These are phyloP conservation scores for Priceomyces carsonii DNA, from an alignment of 805 yeast genomes.

Conservation along the genomic window DNA sequence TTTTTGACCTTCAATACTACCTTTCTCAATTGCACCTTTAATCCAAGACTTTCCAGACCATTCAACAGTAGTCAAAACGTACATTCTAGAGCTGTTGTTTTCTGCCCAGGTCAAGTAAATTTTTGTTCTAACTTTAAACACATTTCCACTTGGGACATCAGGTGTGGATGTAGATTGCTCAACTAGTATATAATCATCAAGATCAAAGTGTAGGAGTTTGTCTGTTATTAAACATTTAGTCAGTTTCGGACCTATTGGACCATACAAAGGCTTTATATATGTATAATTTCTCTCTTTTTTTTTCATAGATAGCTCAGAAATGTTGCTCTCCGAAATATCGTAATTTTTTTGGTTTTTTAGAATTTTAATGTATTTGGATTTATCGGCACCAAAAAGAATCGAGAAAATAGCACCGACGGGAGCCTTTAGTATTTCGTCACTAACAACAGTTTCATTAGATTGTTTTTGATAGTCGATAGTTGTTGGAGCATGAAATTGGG, in stretches of 20 bases:
- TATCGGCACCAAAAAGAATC: conserved; percentile 64
- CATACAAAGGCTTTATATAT: conserved; percentile 64
- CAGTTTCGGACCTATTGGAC: conserved; percentile 76
- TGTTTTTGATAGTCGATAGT: conserved; percentile 43
- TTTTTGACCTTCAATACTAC: conserved; percentile 71
- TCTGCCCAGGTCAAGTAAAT: conserved; percentile 64
- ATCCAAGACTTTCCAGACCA: conserved; percentile 84
- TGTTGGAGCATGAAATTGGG: conserved; percentile 52
- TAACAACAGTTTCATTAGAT: conserved; percentile 54
- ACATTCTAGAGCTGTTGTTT: conserved; percentile 52
- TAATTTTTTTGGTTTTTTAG: conserved; percentile 64
- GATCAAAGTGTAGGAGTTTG: conserved; percentile 52
- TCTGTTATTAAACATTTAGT: conserved; percentile 68
- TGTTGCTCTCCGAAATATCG: conserved; percentile 50
- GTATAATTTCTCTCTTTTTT: conserved; percentile 48
- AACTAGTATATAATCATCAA: conserved; percentile 47
- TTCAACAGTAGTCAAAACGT: conserved; percentile 55
- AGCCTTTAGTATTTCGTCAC: conserved; percentile 54
- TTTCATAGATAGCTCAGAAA: conserved; percentile 28
- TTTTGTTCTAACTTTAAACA: conserved; percentile 62
- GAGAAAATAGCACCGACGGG: conserved; percentile 65
- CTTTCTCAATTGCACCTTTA: conserved; percentile 72
- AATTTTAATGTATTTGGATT: conserved; percentile 42
- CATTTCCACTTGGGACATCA: conserved; percentile 78
- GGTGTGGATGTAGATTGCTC: conserved; percentile 68